Evolutionary conservation across 169 alveolate genomes (phyloP), one percentile per base, ranked within the genome.

Genomic region (Pseudocohnilembus persalinus): DNA sequence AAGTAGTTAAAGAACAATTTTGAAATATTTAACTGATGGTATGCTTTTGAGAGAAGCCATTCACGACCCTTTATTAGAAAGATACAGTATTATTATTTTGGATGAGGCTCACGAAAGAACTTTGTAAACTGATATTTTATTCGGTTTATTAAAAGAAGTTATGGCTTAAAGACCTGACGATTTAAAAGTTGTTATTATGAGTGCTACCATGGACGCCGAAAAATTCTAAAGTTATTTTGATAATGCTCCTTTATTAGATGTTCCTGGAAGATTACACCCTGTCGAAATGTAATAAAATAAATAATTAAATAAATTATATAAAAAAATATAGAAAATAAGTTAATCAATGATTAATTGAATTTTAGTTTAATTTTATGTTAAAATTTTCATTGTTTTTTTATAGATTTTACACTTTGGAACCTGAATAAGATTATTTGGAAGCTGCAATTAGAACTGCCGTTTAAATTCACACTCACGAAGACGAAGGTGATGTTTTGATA

Each of bases 91-190:
- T 1, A 94, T 99, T 73, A 96, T 98, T 30, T 91, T 99, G 77
- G 99, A 99, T 93, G 99, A 99, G 88, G 99, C 99, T 4, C 99
- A 99, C 93, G 99, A 99, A 91, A 91, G 99, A 88, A 98, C 99
- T 0, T 94, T 99, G 30, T 96, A 99, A 26, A 99, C 99, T 16
- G 99, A 99, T 92, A 97, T 99, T 30, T 87, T 99, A 64, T 98
- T 99, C 92, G 99, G 99, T 0, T 93, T 98, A 25, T 84, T 99
- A 26, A 99, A 99, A 89, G 99, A 98, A 85, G 91, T 98, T 64
- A 88, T 96, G 79, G 92, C 88, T 31, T 94, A 89, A 78, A 90
- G 99, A 77, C 89, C 92, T 76, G 92, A 90, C 33, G 98, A 96
- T 72, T 90, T 98, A 73, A 98, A 98, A 92, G 88, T 99, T 74